Evolutionary conservation across 1,284 basidiomycete species (phyloP), one percentile per base, ranked within the genome.

Genomic region (Pseudozyma tsukubaensis): DNA sequence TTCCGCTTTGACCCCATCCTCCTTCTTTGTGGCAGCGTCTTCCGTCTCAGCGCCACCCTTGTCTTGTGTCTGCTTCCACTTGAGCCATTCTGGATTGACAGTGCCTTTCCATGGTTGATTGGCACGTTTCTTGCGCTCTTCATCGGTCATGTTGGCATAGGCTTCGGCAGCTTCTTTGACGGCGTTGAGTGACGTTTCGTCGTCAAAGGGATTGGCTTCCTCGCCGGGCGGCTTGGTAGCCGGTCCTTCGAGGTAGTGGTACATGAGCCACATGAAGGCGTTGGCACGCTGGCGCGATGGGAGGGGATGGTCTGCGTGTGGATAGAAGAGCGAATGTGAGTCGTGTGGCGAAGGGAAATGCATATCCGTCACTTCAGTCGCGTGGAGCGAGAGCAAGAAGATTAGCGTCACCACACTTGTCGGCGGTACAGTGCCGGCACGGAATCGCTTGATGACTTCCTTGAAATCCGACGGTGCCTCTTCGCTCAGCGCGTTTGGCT

Each of bases 381-480:
- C 75, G 45, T 79, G 74, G 24, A 74, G 64, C 43, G 78, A 65
- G 1, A 83, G 66, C 32, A 83, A 39, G 50, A 83, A 83, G 69
- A 83, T 80, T 21, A 83, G 68, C 11, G 78, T 83, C 13, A 82
- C 76, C 13, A 83, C 73, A 48, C 79, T 82, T 3, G 82, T 83
- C 0, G 76, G 68, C 2, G 81, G 80, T 5, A 64, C 62, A 7
- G 57, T 63, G 29, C 66, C 64, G 12, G 63, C 69, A 16, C 67
- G 62, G 55, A 65, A 72, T 7, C 77, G 76, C 39, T 80, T 77
- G 55, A 77, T 74, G 35, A 81, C 64, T 54, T 80, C 78, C 21
- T 64, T 73, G 24, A 83, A 63, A 47, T 82, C 80, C 2, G 63
- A 60, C 2, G 80, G 80, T 2, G 79, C 80, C 53, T 79, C 80